phyloP scores from a whole-genome alignment of 768 basidiomycete species.

The Lyophyllum shimeji region DNA sequence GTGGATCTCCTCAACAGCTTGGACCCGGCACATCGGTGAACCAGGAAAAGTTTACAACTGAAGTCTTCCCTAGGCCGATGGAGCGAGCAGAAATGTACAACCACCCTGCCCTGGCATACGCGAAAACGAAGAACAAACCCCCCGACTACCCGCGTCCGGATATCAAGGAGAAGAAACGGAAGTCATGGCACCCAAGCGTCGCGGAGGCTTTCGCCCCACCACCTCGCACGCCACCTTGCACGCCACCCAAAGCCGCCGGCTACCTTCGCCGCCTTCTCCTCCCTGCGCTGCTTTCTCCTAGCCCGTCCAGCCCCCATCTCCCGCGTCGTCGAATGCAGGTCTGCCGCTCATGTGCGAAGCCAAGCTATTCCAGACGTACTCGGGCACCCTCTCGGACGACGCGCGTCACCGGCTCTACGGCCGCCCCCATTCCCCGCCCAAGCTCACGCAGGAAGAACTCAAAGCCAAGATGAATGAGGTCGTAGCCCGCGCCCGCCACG shows the following conservation, averaged over 20 bases:
- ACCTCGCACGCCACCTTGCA: neutral
- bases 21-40: neutral
- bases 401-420: neutral
- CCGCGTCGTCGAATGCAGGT: neutral
- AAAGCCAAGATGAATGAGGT: neutral
- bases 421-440: neutral
- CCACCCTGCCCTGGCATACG: neutral
- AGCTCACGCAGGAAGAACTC: neutral
- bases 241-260: neutral
- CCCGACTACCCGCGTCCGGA: constrained; percentile 1
- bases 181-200: neutral
- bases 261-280: neutral
- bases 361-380: neutral
- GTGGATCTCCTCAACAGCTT: no score
- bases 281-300: neutral
- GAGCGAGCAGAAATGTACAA: neutral
- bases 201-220: neutral
- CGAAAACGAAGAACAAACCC: neutral
- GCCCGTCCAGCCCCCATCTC: neutral
- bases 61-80: constrained; percentile 1
- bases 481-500: neutral
- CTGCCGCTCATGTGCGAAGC: neutral
- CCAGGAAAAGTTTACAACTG: neutral
- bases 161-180: neutral
- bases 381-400: neutral